Conservation (phyloP, 352 stramenopile genomes). For the Globisporangium polare region DNA sequence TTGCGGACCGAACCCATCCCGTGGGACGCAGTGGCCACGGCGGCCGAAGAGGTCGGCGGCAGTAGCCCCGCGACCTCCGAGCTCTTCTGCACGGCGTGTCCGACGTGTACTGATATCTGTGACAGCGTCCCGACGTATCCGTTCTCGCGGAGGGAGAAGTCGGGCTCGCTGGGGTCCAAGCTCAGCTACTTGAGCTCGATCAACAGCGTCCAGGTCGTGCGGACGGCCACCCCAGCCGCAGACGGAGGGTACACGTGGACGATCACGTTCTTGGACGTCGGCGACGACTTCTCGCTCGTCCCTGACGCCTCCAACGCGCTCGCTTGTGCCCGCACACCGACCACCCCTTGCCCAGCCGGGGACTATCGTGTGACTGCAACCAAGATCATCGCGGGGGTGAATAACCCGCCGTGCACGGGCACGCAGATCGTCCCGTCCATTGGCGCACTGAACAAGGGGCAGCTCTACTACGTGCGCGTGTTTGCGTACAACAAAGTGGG, state of each 20-base stretch:
- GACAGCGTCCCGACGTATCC: conserved; percentile 15
- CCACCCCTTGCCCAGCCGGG: conserved; percentile 19
- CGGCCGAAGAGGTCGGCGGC: conserved; percentile 75
- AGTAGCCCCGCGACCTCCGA: conserved; percentile 25
- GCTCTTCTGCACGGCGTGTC: conserved; percentile 63
- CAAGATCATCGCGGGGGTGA: conserved; percentile 67
- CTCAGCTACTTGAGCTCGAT: conserved; percentile 45
- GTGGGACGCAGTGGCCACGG: conserved; percentile 89
- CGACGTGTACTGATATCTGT: conserved; percentile 33
- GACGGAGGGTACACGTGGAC: conserved; percentile 82
- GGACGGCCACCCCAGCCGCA: conserved; percentile 33
- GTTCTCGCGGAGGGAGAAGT: conserved; percentile 36
- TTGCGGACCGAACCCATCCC: conserved; percentile 82
- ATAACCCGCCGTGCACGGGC: conserved; percentile 73
- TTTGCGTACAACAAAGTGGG: conserved; percentile 95
- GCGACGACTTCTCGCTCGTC: conserved; percentile 73
- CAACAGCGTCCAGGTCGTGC: conserved; percentile 71
- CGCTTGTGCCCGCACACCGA: conserved; percentile 12
- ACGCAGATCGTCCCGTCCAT: conserved; percentile 68
- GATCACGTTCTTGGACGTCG: conserved; percentile 88
- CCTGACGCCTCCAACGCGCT: conserved; percentile 23
- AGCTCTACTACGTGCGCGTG: conserved; percentile 93
- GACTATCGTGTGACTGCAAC: conserved; percentile 45
- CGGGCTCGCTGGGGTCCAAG: conserved; percentile 74
- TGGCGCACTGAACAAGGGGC: conserved; percentile 79